Base-by-base conservation (phyloP, 371 early-diverging fungal species). In the Circinella minor region DNA sequence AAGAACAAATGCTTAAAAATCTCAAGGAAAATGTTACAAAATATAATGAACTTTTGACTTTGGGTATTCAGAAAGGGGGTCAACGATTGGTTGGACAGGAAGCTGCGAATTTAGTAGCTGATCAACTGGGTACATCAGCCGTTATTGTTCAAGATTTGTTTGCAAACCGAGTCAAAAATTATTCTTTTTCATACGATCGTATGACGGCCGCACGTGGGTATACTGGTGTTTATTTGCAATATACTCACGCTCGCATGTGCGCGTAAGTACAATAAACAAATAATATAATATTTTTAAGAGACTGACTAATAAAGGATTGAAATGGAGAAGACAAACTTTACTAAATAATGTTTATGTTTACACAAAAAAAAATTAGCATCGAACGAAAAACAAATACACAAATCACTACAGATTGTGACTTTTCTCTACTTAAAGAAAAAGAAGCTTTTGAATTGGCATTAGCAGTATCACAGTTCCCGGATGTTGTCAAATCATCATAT, bases 181-280 rank as follows among this genome's bases (percentile, higher is more conserved):
- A 99, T 76, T 87, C 90, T 18, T 99, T 99, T 82, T 88, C 93
- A 71, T 96, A 96, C 94, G 89, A 92, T 70, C 90, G 97, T 63
- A 97, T 98, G 92, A 90, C 95, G 37, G 89, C 92, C 65, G 93
- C 96, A 48, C 94, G 94, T 69, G 99, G 99, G 36, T 94, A 97
- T 76, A 99, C 99, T 8, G 99, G 99, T 0, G 95, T 99, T 11
- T 99, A 95, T 79, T 81, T 99, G 4, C 99, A 99, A 82, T 99
- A 93, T 73, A 93, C 98, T 27, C 91, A 97, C 80, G 93, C 97
- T 5, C 93, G 98, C 14, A 84, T 96, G 36, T 94, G 94, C 76
- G 84, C 87, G 85, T 86, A 83, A 71, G 81, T 63, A 3, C 1
- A 10, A 34, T 15, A 39, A 54, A 34, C 43, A 20, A 49, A 27